Percentiles rank a stretch among this genome's conserved stretches.
phyloP scores from a whole-genome alignment of 192 early-diverging fungal species.

The Coemansia sp. region DNA sequence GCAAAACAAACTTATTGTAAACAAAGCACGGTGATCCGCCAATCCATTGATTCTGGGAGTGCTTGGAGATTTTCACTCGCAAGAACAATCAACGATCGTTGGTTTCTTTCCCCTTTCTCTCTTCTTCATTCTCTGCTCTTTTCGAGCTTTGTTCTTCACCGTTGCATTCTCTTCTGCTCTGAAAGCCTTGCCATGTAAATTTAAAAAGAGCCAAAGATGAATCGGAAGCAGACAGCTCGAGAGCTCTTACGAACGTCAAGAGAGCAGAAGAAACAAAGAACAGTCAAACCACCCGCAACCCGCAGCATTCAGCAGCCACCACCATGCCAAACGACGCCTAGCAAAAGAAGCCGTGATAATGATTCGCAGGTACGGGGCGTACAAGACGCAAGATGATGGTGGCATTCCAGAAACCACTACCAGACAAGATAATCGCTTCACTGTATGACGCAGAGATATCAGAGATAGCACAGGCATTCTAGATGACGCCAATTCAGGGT shows the following conservation, averaged over 20 bases:
- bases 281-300: constrained; percentile 7
- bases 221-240: constrained; percentile 23
- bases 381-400: background rate
- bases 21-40: background rate
- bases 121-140: too few species aligned
- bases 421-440: background rate
- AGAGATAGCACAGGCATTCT: background rate
- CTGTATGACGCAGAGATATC: background rate
- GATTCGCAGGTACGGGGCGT: background rate
- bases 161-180: too few species aligned
- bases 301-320: background rate
- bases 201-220: background rate
- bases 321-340: background rate
- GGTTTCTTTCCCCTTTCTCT: too few species aligned
- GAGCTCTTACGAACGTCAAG: constrained; percentile 38
- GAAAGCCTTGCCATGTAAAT: constrained; percentile 17
- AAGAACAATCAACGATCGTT: too few species aligned
- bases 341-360: background rate
- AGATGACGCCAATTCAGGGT: too few species aligned
- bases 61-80: too few species aligned
- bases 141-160: too few species aligned
- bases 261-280: constrained; percentile 43
- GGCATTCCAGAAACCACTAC: background rate
- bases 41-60: too few species aligned
- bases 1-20: background rate